These are phyloP conservation scores for Rosa persica DNA, from an alignment of 306 rosid genomes.

Conservation along the genomic window DNA sequence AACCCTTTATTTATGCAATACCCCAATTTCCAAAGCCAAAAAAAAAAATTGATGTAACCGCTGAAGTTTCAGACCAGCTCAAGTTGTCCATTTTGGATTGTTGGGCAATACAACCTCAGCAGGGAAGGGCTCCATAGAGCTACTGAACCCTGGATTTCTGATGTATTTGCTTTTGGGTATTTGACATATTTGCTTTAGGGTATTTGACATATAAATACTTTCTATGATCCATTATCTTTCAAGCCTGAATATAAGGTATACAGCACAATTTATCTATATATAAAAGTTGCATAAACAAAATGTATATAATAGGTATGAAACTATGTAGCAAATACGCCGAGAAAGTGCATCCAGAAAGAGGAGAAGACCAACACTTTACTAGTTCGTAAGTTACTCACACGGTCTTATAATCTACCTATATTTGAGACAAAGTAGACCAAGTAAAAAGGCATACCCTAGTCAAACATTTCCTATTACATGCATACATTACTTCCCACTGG, in stretches of 20 bases:
- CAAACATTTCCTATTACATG: background rate
- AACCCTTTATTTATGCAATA: background rate
- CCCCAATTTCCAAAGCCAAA: background rate
- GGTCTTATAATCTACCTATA: background rate
- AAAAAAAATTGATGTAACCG: background rate
- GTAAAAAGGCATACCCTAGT: background rate
- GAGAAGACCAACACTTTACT: background rate
- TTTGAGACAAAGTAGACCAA: background rate
- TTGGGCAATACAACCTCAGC: background rate
- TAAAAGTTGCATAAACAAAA: background rate
- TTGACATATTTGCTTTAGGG: background rate
- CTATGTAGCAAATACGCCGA: background rate
- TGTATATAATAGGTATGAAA: background rate
- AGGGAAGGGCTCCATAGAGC: constrained; percentile 8
- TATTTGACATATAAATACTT: background rate
- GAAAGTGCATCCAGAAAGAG: background rate
- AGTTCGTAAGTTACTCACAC: background rate
- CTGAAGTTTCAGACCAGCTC: background rate
- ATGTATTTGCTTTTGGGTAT: background rate
- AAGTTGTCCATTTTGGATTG: background rate
- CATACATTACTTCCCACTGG: background rate
- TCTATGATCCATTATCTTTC: background rate
- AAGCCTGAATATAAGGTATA: background rate
- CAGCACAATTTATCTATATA: background rate
- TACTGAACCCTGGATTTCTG: background rate